Base-by-base conservation (phyloP, 495 filamentous ascomycete genomes). In the Penicillium herquei region DNA sequence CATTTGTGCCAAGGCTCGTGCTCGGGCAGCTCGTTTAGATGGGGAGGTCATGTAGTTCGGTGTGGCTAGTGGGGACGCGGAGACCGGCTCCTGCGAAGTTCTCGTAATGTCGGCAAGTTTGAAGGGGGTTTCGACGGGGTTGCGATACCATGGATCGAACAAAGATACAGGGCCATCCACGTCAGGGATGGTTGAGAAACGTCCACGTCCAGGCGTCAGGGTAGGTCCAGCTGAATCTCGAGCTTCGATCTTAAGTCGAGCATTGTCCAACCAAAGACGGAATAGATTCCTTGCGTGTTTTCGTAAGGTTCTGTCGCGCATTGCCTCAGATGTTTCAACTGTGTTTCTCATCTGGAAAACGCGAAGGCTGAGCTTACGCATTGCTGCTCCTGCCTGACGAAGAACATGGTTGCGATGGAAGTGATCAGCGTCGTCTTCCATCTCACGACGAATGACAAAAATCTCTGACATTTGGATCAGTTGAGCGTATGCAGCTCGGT, bases 1-100 rank as follows among this genome's bases (percentile, higher is more conserved):
- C 34, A 74, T 62, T 59, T 76, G 74, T 11, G 77, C 77, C 39
- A 84, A 61, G 16, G 73, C 74, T 59, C 72, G 79, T 11, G 79
- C 79, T 31, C 80, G 69, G 33, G 81, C 78, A 30, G 78, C 76
- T 61, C 80, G 71, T 64, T 79, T 84, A 6, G 83, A 84, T 32
- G 83, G 83, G 7, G 83, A 85, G 40, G 67, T 77, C 49, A 84
- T 57, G 62, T 79, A 81, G 42, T 69, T 83, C 14, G 82, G 81
- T 12, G 75, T 78, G n/a, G 66, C 64, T 18, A 84, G 51, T 5
- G 81, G 78, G 12, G 63, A 75, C n/a, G 70, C 63, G 16, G 70
- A 68, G 35, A 59, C 52, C 17, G 62, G 66, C 49, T 57, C 66
- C 32, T 75, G 65, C 3, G 70, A 62, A 14, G 66, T 67, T 39